Percentiles rank a stretch among this genome's conserved stretches.
Conservation (phyloP, 1,284 basidiomycete genomes). For the Malassezia restricta region DNA sequence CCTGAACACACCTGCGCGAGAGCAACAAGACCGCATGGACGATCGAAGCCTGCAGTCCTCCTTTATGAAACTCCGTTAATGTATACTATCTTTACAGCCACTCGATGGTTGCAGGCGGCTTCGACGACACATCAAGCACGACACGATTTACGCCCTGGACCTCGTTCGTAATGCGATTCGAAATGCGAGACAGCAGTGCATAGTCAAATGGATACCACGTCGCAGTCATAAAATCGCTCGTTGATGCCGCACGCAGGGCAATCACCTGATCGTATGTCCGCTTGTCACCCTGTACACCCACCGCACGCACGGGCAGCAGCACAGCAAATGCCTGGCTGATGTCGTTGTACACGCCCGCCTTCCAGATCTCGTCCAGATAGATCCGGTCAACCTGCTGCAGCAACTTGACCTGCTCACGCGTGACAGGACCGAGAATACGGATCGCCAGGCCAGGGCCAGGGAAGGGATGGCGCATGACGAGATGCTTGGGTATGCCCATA, state of each 20-base stretch:
- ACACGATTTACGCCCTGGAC: constrained; percentile 62
- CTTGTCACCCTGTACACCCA: constrained; percentile 93
- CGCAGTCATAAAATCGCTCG: constrained; percentile 46
- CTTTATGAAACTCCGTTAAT: constrained; percentile 38
- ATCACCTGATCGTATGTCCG: constrained; percentile 89
- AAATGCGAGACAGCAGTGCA: constrained; percentile 76
- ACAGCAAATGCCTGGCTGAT: constrained; percentile 97
- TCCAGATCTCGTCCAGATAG: constrained; percentile 94
- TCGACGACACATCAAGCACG: constrained; percentile 72
- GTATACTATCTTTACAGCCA: constrained; percentile 26
- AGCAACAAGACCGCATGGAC: constrained; percentile 21
- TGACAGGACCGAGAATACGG: constrained; percentile 90
- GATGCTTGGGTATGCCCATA: constrained; percentile 76
- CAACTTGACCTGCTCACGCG: constrained; percentile 78
- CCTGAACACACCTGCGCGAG: constrained; percentile 31
- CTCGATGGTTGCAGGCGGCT: constrained; percentile 70
- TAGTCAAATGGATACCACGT: constrained; percentile 70
- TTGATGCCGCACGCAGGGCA: constrained; percentile 37
- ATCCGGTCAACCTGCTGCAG: constrained; percentile 91
- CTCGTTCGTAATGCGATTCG: constrained; percentile 95
- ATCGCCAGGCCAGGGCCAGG: constrained; percentile 98
- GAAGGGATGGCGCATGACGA: constrained; percentile 97
- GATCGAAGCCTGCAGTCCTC: constrained; percentile 31
- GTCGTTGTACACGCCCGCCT: constrained; percentile 78
- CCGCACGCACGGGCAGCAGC: constrained; percentile 86